Evolutionary conservation across 2,329 filamentous ascomycete genomes (phyloP), one percentile per base, ranked within the genome.

Genomic region (Metarhizium humberi): DNA sequence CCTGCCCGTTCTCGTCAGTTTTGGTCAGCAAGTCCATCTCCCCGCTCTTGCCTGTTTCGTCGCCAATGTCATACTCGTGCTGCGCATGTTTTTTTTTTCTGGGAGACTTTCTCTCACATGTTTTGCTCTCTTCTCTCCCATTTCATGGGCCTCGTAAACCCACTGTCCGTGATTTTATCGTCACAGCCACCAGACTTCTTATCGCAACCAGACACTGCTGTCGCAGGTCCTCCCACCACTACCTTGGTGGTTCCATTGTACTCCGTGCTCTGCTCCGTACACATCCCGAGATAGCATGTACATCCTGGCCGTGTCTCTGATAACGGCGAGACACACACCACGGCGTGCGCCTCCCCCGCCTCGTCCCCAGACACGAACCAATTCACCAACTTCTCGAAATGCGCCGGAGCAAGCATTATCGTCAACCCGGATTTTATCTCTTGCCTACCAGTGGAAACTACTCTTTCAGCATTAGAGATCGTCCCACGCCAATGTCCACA

Each of bases 101-200:
- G 25, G 3, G 43, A 6, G 25, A 29, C 20, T 18, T 30, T 29
- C n/a, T 7, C 16, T 45, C 16, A 16, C 10, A 10, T 29, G 10
- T 8, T 30, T 48, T 48, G n/a, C 45, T 48, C 45, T 29, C 45
- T 48, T 20, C 16, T 20, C 42, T 20, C n/a, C 6, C 18, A 14
- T n/a, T 8, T 48, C 25, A 8, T 16, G 13, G 25, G 4, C 20
- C 25, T 48, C 45, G 45, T 30, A 48, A 48, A 48, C 13, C 20
- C 45, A 48, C 45, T 13, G 16, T 45, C 54, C 57, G 50, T 55
- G 46, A 20, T 50, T 52, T 55, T 52, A 52, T 55, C 57, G 53
- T 40, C 57, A 50, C 47, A 43, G 14, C 51, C 54, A 34, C 25
- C 25, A 25, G 25, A 4, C 46, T 32, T 46, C 48, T 56, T 56